Evolutionary conservation across 2,329 filamentous ascomycete species (phyloP).

Genomic region (Stemphylium lycopersici): DNA sequence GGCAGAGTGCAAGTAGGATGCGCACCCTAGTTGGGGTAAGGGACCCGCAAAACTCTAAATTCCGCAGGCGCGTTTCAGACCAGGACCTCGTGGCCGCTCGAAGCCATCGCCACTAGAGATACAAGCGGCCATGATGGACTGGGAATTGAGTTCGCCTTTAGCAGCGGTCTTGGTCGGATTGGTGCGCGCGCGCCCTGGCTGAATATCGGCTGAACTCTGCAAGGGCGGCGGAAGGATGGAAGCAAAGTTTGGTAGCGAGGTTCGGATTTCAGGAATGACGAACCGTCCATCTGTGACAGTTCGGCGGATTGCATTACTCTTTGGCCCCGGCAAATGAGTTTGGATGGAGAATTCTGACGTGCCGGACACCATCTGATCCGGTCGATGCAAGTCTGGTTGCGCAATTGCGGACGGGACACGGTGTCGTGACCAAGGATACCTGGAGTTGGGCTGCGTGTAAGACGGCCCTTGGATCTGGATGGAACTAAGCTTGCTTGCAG

Average conservation of each 20-base stretch:
- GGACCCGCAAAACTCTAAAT: conserved; percentile 33
- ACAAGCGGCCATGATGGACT: conserved; percentile 5
- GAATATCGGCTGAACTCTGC: conserved; percentile 1
- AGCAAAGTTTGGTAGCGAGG: conserved; percentile 4
- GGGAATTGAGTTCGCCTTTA: conserved; percentile 1
- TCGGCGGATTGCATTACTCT: conserved; percentile 6
- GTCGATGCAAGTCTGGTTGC: conserved; percentile 22
- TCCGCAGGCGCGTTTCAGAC: conserved; percentile 29
- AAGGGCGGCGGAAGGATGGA: neutral
- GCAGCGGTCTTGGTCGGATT: neutral
- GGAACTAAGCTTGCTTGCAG: conserved; percentile 23
- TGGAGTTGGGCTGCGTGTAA: neutral
- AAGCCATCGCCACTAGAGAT: conserved; percentile 1
- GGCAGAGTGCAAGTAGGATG: conserved; percentile 5
- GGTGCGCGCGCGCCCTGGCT: neutral
- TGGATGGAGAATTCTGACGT: conserved; percentile 3
- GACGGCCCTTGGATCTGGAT: conserved; percentile 10
- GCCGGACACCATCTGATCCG: conserved; percentile 10
- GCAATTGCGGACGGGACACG: conserved; percentile 30
- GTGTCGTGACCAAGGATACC: conserved; percentile 6
- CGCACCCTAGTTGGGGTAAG: conserved; percentile 7
- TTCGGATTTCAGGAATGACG: neutral
- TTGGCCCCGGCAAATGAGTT: conserved; percentile 6
- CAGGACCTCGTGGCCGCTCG: conserved; percentile 7
- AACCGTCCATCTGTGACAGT: conserved; percentile 8